phyloP scores from a whole-genome alignment of 1,284 basidiomycete species.

The Austropuccinia psidii region DNA sequence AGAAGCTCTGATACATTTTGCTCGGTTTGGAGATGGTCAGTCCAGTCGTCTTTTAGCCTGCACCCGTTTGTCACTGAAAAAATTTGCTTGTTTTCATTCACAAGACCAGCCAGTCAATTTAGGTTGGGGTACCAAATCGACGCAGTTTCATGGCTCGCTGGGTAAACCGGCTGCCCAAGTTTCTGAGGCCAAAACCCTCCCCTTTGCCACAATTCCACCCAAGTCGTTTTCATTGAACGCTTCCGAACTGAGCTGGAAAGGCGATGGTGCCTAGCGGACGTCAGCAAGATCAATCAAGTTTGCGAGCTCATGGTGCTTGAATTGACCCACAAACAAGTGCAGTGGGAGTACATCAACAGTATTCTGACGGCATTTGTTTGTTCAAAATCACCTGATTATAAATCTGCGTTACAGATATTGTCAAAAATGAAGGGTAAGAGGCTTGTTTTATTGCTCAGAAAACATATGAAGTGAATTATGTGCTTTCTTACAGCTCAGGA shows the following conservation, averaged over 20 bases:
- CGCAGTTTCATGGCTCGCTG: constrained; percentile 93
- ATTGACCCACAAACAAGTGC: constrained; percentile 60
- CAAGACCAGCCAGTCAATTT: constrained; percentile 27
- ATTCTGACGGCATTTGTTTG: constrained; percentile 88
- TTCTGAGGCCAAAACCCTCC: no score
- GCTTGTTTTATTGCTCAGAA: no score
- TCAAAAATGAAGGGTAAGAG: constrained; percentile 63
- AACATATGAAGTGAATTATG: no score
- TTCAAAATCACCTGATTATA: constrained; percentile 83
- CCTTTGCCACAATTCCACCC: no score
- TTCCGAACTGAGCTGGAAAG: constrained; percentile 8
- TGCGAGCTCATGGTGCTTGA: constrained; percentile 71
- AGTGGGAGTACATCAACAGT: constrained; percentile 75
- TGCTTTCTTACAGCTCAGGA: no score
- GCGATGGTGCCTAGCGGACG: constrained; percentile 43
- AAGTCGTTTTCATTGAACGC: not conserved
- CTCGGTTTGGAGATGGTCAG: no score
- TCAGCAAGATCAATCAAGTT: constrained; percentile 58
- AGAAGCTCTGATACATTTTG: no score
- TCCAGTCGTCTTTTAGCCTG: no score
- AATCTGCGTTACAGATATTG: constrained; percentile 70
- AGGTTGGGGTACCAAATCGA: constrained; percentile 90
- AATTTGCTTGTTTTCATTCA: not conserved
- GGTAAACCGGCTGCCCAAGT: constrained; percentile 70
- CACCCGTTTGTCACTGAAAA: no score